Evolutionary conservation across 257 asterid species (phyloP), one percentile per base, ranked within the genome.

Genomic region (Avicennia marina): DNA sequence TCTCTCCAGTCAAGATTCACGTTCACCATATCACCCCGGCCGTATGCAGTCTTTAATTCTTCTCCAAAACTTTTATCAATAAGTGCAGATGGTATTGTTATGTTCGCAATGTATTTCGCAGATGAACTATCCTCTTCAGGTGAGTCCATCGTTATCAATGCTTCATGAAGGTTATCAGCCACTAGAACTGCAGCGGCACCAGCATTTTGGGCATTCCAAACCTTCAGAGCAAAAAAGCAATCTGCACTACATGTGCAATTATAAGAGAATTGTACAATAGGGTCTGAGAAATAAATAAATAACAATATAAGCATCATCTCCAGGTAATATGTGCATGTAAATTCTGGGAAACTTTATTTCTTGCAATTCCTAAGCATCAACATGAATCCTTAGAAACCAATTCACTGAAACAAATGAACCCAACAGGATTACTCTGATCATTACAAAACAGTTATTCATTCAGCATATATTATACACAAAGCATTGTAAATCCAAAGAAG

Each of bases 121-220:
- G 80, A 66, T 12, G 77, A 66, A 19, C 54, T 43, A 43, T 67
- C 76, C 66, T 75, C 82, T 57, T 67, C 80, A 5, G 80, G 86
- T 11, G 78, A 46, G 59, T 75, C 79, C 78, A 79, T 79, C 2
- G 80, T 79, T 43, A 79, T 70, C 50, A 72, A 62, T 17, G 80
- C 34, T 45, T 79, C 82, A n/a, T 72, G 65, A 3, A 11, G 65
- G 49, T 79, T 41, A 56, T 80, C 87, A 48, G 81, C 81, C 25
- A 76, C 83, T 21, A 80, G 75, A 33, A 80, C 79, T 20, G 83
- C 83, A 22, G 83, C 78, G 17, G 87, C 83, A 44, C 81, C 81
- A 7, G 81, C 78, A 33, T 73, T 71, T 42, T 76, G 83, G 34
- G 81, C 81, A 53, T 80, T 80, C 81, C 86, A 80, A 4, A 76